Conservation (phyloP, 805 yeast species). For the Ogataea allantospora region DNA sequence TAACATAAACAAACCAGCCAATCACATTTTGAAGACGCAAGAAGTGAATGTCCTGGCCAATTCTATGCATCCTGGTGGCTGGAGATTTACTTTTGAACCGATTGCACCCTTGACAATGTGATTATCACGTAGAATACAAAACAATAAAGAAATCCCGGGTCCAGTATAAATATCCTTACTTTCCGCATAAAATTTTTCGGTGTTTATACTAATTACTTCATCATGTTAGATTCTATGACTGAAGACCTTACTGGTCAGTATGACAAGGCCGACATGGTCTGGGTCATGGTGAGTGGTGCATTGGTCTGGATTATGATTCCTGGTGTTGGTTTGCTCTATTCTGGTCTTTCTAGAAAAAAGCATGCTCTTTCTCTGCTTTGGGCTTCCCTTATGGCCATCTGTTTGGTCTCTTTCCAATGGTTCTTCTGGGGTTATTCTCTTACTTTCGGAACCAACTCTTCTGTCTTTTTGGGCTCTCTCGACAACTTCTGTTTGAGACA, state of each 20-base stretch:
- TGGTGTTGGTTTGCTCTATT: conserved; percentile 89
- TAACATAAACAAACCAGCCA: conserved; percentile 11
- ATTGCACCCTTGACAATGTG: conserved; percentile 1
- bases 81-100: background rate
- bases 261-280: conserved; percentile 76
- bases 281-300: conserved; percentile 75
- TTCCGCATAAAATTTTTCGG: conserved; percentile 3
- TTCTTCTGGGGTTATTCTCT: conserved; percentile 97
- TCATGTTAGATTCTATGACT: conserved; percentile 53
- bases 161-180: conserved; percentile 7
- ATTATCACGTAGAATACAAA: background rate
- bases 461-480: conserved; percentile 77
- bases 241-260: conserved; percentile 69
- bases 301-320: conserved; percentile 97
- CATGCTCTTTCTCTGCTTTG: conserved; percentile 93
- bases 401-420: conserved; percentile 90
- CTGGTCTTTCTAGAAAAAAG: conserved; percentile 91
- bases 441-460: conserved; percentile 55
- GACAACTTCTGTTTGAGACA: conserved; percentile 76
- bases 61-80: conserved; percentile 3
- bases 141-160: background rate
- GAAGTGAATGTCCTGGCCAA: background rate
- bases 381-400: conserved; percentile 89
- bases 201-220: conserved; percentile 1
- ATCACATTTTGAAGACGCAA: conserved; percentile 4